These are phyloP conservation scores for Scutellaria baicalensis DNA, from an alignment of 257 asterid genomes.

Conservation along the genomic window DNA sequence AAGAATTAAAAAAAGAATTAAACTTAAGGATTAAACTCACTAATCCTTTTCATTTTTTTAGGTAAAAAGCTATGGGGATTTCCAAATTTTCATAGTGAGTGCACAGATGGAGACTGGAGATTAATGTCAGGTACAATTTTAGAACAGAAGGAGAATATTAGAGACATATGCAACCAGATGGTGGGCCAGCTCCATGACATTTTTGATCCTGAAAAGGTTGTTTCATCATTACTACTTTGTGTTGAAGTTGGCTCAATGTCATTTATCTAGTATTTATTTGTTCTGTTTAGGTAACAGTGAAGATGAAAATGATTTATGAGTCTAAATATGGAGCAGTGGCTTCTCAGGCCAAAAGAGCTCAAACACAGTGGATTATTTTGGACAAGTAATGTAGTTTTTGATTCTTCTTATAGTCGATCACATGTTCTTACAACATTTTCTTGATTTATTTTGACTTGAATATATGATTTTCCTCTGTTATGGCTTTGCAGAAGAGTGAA, in stretches of 20 bases:
- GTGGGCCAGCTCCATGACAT: constrained; percentile 50
- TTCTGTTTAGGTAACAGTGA: constrained; percentile 47
- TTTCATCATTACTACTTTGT: background rate
- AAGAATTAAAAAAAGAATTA: no score
- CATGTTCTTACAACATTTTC: no score
- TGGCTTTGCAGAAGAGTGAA: constrained; percentile 42
- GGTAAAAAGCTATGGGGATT: constrained; percentile 62
- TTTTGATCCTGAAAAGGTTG: constrained; percentile 64
- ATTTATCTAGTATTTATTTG: no score
- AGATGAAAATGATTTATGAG: constrained; percentile 58
- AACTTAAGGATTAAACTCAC: no score
- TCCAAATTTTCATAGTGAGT: constrained; percentile 49
- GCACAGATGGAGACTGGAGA: constrained; percentile 41
- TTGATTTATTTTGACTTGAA: no score
- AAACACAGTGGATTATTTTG: constrained; percentile 69
- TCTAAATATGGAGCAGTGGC: constrained; percentile 67
- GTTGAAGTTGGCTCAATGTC: no score
- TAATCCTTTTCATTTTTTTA: constrained; percentile 15
- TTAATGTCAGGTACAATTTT: constrained; percentile 44
- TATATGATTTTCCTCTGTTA: background rate
- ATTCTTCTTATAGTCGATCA: background rate
- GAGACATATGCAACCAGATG: constrained; percentile 58
- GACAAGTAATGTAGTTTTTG: constrained; percentile 54
- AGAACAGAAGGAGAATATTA: constrained; percentile 66
- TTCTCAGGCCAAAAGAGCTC: constrained; percentile 66